These are phyloP conservation scores for Aspergillus ochraceoroseus DNA, from an alignment of 2,329 filamentous ascomycete genomes.

Conservation along the genomic window DNA sequence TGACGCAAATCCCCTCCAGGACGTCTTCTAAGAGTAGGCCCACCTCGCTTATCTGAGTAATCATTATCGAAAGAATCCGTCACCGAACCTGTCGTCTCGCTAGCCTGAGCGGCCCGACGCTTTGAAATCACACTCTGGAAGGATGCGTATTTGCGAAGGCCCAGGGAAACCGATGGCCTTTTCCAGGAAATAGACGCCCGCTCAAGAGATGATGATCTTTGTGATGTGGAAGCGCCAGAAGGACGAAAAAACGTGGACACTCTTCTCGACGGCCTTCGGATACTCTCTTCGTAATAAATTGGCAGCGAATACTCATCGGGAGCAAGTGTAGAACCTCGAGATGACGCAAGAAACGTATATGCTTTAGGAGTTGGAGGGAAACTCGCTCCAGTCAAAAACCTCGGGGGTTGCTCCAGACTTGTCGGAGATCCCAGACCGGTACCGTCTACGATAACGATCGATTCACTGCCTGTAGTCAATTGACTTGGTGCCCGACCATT, in stretches of 20 bases:
- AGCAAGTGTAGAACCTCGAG: conserved; percentile 21
- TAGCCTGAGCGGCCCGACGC: conserved; percentile 26
- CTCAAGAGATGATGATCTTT: conserved; percentile 29
- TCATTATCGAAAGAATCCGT: conserved; percentile 15
- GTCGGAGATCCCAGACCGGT: conserved; percentile 38
- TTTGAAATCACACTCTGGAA: conserved; percentile 42
- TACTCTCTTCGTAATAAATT: conserved; percentile 28
- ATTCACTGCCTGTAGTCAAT: conserved; percentile 78
- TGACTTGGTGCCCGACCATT: conserved; percentile 44
- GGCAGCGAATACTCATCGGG: conserved; percentile 29
- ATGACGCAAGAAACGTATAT: conserved; percentile 19
- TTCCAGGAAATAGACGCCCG: conserved; percentile 25
- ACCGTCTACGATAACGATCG: conserved; percentile 79
- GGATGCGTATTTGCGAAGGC: conserved; percentile 44
- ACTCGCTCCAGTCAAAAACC: conserved; percentile 16
- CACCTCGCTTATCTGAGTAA: conserved; percentile 20
- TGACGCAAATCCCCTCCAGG: conserved; percentile 72
- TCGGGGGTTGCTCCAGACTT: conserved; percentile 17
- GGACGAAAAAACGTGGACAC: conserved; percentile 17
- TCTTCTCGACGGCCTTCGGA: conserved; percentile 11
- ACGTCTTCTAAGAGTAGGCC: conserved; percentile 61
- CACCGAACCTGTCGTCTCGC: conserved; percentile 21
- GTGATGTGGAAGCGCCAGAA: conserved; percentile 19
- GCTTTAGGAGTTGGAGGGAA: conserved; percentile 15
- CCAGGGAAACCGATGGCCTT: conserved; percentile 30